phyloP scores from a whole-genome alignment of 2,329 filamentous ascomycete species.

The Esteya vermicola region DNA sequence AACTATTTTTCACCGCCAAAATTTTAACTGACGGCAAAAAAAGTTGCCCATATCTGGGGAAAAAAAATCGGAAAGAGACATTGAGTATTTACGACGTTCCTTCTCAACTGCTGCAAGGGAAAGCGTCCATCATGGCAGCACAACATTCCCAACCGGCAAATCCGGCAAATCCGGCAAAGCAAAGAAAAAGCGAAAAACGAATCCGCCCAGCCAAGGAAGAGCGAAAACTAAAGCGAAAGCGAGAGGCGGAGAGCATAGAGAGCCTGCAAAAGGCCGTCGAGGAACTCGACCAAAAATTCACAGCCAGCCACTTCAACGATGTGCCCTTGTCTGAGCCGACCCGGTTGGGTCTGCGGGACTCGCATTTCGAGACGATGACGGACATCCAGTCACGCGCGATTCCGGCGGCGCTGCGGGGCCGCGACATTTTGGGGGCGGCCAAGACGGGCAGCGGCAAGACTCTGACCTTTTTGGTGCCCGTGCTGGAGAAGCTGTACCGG shows the following conservation, averaged over 20 bases:
- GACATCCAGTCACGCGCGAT: constrained; percentile 88
- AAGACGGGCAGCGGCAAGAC: constrained; percentile 97
- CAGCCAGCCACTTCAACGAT: constrained; percentile 58
- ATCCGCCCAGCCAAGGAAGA: constrained; percentile 7
- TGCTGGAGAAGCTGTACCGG: constrained; percentile 84
- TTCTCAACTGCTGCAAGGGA: no score
- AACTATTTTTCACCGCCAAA: no score
- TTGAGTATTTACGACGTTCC: no score
- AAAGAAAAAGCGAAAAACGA: no score
- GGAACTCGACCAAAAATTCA: constrained; percentile 37
- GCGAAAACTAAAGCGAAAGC: constrained; percentile 14
- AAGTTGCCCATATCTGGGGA: no score
- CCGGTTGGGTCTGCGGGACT: constrained; percentile 61
- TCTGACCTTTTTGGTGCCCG: constrained; percentile 77
- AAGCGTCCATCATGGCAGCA: no score
- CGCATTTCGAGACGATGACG: constrained; percentile 80
- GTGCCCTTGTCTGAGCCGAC: constrained; percentile 79
- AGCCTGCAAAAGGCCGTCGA: constrained; percentile 13
- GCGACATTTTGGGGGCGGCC: constrained; percentile 83
- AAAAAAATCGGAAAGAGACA: no score
- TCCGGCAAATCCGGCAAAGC: no score
- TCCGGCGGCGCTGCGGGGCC: constrained; percentile 69
- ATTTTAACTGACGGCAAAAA: no score
- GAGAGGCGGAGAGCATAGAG: constrained; percentile 13
- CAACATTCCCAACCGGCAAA: no score